A percentile compares a stretch with the other conserved stretches of the same genome.
phyloP scores from a whole-genome alignment of 495 filamentous ascomycete species.

The Podospora comata region DNA sequence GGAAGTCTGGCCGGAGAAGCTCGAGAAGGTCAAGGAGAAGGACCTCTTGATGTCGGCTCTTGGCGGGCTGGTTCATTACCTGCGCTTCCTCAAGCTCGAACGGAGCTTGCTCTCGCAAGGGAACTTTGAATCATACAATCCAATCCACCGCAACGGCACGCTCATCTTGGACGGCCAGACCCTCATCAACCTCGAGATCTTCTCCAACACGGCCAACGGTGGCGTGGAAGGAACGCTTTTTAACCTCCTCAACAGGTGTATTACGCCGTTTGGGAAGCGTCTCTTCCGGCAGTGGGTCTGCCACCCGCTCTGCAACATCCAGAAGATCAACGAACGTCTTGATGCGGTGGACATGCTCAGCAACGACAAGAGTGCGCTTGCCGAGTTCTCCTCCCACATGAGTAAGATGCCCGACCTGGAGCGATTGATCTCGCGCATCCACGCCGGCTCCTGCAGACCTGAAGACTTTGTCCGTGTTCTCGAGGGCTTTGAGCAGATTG shows the following conservation, averaged over 20 bases:
- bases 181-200: slow-evolving; percentile 95
- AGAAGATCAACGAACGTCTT: slow-evolving; percentile 87
- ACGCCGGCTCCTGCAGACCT: slow-evolving; percentile 81
- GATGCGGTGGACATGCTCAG: slow-evolving; percentile 95
- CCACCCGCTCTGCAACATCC: slow-evolving; percentile 82
- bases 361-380: slow-evolving; percentile 69
- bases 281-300: slow-evolving; percentile 98
- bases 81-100: slow-evolving; percentile 85
- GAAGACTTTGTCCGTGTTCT: slow-evolving; percentile 92
- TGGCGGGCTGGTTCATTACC: slow-evolving; percentile 83
- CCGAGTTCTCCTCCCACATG: slow-evolving; percentile 80
- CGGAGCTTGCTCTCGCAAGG: slow-evolving; percentile 82
- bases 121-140: slow-evolving; percentile 89
- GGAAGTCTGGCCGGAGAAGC: slow-evolving; percentile 71
- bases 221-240: slow-evolving; percentile 83
- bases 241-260: slow-evolving; percentile 84
- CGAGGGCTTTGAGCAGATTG: slow-evolving; percentile 96
- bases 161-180: slow-evolving; percentile 95
- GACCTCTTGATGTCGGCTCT: slow-evolving; percentile 89
- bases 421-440: slow-evolving; percentile 88
- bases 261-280: slow-evolving; percentile 96
- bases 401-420: slow-evolving; percentile 93
- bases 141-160: slow-evolving; percentile 88
- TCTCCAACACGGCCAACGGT: slow-evolving; percentile 90
- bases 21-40: slow-evolving; percentile 70